Evolutionary conservation across 768 basidiomycete genomes (phyloP).

Genomic region (Podaxis sp.): DNA sequence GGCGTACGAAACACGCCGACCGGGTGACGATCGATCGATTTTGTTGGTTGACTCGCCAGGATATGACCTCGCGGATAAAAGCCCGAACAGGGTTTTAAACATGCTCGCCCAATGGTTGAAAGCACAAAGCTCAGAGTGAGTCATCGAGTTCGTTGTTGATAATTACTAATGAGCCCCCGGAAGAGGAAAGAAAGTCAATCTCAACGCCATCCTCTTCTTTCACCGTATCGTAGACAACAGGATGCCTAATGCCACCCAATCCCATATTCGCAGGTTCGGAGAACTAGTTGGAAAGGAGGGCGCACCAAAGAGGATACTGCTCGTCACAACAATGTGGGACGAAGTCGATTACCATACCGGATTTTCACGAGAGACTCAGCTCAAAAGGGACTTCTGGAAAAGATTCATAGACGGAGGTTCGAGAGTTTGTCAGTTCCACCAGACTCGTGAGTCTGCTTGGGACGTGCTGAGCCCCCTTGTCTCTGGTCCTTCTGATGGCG

Average conservation of each 20-base stretch:
- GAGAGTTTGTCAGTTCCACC: not conserved
- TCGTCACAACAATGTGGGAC: conserved; percentile 15
- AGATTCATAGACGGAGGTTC: conserved; percentile 10
- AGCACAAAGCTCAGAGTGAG: conserved; percentile 6
- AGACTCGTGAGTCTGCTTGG: conserved; percentile 7
- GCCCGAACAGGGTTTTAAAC: conserved; percentile 11
- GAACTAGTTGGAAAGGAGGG: conserved; percentile 9
- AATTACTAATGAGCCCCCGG: not conserved
- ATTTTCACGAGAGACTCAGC: not conserved
- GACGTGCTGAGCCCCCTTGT: conserved; percentile 6
- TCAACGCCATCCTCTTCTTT: conserved; percentile 13
- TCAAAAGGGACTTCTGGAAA: conserved; percentile 9
- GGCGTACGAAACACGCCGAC: conserved; percentile 1
- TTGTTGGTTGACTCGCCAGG: conserved; percentile 11
- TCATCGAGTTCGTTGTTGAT: not conserved
- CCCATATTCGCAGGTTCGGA: conserved; percentile 11
- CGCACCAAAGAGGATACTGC: conserved; percentile 6
- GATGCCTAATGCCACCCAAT: conserved; percentile 13
- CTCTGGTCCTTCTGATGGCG: not conserved
- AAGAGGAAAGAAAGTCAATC: conserved; percentile 1
- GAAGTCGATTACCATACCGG: conserved; percentile 4
- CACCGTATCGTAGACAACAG: conserved; percentile 13
- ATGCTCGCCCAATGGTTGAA: conserved; percentile 14
- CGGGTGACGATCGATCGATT: not conserved
- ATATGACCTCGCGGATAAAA: conserved; percentile 14